phyloP scores from a whole-genome alignment of 2,329 filamentous ascomycete species.

The Plenodomus lindquistii region DNA sequence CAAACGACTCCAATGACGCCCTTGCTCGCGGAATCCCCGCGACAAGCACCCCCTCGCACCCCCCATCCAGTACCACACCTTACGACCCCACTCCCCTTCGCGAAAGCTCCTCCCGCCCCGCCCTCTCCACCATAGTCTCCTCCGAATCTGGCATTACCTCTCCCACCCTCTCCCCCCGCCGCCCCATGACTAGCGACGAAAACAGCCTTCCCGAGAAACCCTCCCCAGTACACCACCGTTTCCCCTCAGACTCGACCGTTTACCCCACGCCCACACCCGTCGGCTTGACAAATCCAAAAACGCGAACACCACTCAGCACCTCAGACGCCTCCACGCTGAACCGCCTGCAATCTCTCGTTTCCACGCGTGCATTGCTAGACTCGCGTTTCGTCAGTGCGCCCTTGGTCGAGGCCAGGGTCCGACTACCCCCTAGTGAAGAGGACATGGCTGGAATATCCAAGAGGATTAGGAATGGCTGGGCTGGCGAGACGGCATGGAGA shows the following conservation, averaged over 20 bases:
- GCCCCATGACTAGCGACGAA: slow-evolving; percentile 18
- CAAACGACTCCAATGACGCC: slow-evolving; percentile 29
- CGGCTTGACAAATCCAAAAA: no score
- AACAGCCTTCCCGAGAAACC: slow-evolving; percentile 19
- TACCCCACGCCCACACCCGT: slow-evolving; percentile 20
- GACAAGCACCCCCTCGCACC: neutral
- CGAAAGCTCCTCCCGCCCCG: slow-evolving; percentile 32
- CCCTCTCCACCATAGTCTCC: slow-evolving; percentile 41
- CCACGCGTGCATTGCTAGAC: slow-evolving; percentile 36
- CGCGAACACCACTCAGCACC: slow-evolving; percentile 27
- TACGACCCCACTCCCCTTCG: slow-evolving; percentile 28
- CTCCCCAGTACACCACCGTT: slow-evolving; percentile 14
- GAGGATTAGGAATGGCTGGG: no score
- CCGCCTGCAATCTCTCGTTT: slow-evolving; percentile 45
- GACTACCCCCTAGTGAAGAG: slow-evolving; percentile 36
- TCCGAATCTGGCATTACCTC: slow-evolving; percentile 28
- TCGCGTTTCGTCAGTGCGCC: slow-evolving; percentile 45
- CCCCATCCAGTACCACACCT: slow-evolving; percentile 8
- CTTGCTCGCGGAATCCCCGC: slow-evolving; percentile 18
- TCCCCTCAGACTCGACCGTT: slow-evolving; percentile 27
- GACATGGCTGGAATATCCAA: no score
- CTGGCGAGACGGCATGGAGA: slow-evolving; percentile 14
- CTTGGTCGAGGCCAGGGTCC: slow-evolving; percentile 43
- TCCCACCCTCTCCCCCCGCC: neutral
- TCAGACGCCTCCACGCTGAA: slow-evolving; percentile 46